Evolutionary conservation across 495 filamentous ascomycete species (phyloP).

Genomic region (Polyplosphaeria fusca): DNA sequence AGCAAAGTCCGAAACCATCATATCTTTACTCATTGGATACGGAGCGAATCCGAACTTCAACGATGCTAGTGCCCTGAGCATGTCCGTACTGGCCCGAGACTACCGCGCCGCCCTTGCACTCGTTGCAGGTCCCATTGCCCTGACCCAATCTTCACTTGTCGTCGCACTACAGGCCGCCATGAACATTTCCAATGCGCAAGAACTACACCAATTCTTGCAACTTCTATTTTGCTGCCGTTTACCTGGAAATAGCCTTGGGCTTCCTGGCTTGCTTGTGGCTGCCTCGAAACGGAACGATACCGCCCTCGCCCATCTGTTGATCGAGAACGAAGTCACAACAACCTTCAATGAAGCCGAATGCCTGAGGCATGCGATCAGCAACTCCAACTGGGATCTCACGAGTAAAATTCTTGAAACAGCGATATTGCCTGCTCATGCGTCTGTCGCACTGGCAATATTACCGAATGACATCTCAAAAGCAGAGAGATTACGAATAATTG

Average conservation of each 20-base stretch:
- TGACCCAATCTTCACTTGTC: constrained; percentile 11
- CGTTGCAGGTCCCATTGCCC: constrained; percentile 10
- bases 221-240: constrained; percentile 24
- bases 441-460: constrained; percentile 9
- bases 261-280: constrained; percentile 11
- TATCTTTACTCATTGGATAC: constrained; percentile 16
- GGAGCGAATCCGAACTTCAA: constrained; percentile 30
- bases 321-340: constrained; percentile 20
- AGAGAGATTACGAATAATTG: constrained; percentile 16
- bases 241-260: background rate
- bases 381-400: constrained; percentile 18
- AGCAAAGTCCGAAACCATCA: constrained; percentile 15
- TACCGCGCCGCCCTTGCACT: constrained; percentile 21
- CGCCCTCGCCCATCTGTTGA: constrained; percentile 13
- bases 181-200: constrained; percentile 10
- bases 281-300: constrained; percentile 23
- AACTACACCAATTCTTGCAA: constrained; percentile 19
- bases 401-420: constrained; percentile 10
- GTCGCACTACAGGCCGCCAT: constrained; percentile 4
- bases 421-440: constrained; percentile 10
- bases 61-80: constrained; percentile 18
- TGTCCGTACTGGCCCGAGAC: constrained; percentile 12
- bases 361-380: constrained; percentile 9
- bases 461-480: background rate
- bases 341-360: constrained; percentile 21